Evolutionary conservation across 495 filamentous ascomycete genomes (phyloP), one percentile per base, ranked within the genome.

Genomic region (Penicillium egyptiacum): DNA sequence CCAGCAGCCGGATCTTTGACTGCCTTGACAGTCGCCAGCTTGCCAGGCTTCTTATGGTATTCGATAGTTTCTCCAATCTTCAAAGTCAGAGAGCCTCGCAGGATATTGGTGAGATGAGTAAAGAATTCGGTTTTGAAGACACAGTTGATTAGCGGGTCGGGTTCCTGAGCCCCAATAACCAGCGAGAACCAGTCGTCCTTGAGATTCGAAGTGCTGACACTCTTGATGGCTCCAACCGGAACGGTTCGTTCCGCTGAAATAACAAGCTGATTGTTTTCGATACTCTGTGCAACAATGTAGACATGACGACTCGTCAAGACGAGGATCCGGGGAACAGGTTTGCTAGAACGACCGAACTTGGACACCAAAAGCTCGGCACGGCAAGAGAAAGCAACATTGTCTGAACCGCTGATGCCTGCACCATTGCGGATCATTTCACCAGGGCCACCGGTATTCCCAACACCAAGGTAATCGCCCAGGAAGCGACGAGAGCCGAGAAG

Each of bases 1-100:
- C 78, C 72, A n/a, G 85, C 78, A 12, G 79, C 80, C 5, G 89
- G 83, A 66, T 99, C 95, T 72, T 96, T 96, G 57, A 96, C 65
- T 2, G 86, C 88, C 79, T 98, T 98, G 60, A 99, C 86, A 3
- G 81, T 63, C 42, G 90, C 85, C 64, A 89, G 81, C 78, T 99
- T 99, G 33, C 91, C 91, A 4, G 95, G 95, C 76, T 99, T 99
- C 83, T 98, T 99, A 65, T 92, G 91, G 71, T 94, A 99, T 68
- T 97, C 91, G 67, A 99, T 92, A 2, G 79, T 63, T 16, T 92
- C 86, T 16, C 76, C 83, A 56, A 98, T 89, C 77, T 88, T 90
- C 54, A 98, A 69, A 66, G 88, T 89, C 65, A 94, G 78, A 9
- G 88, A 83, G 11, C 88, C 92, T 0, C 87, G 89, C 70, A 91